Evolutionary conservation across 148 eudicot genomes (phyloP).

Genomic region (Rhododendron henanense): DNA sequence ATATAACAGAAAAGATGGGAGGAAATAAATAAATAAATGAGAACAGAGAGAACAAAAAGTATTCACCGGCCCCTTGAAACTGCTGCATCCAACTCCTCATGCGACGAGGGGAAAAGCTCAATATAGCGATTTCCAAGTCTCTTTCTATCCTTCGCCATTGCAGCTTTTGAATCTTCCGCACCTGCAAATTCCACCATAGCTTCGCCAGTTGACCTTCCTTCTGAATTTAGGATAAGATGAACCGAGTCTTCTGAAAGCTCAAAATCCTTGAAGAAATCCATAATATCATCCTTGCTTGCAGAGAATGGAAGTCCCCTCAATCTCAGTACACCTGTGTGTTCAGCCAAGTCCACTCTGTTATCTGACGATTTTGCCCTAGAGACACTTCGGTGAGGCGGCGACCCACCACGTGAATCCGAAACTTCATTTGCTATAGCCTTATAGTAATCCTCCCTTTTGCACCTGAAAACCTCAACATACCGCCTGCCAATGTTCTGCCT

Average conservation of each 20-base stretch:
- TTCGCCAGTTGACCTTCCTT: slow-evolving; percentile 89
- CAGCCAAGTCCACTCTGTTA: slow-evolving; percentile 46
- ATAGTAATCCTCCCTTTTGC: slow-evolving; percentile 82
- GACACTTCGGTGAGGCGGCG: slow-evolving; percentile 49
- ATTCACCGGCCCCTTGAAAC: slow-evolving; percentile 46
- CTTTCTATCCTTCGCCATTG: slow-evolving; percentile 87
- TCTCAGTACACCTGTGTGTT: slow-evolving; percentile 54
- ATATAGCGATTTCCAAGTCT: slow-evolving; percentile 93
- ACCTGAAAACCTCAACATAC: slow-evolving; percentile 87
- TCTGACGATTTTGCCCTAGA: slow-evolving; percentile 40
- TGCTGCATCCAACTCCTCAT: slow-evolving; percentile 69
- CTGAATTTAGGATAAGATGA: slow-evolving; percentile 51
- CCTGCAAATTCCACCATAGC: slow-evolving; percentile 79
- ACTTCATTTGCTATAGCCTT: slow-evolving; percentile 82
- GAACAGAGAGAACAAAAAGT: slow-evolving; percentile 5
- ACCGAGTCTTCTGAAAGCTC: slow-evolving; percentile 59
- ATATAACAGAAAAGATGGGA: neutral
- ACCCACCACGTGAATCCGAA: slow-evolving; percentile 57
- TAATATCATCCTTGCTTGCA: slow-evolving; percentile 82
- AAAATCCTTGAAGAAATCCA: slow-evolving; percentile 75
- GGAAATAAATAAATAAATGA: neutral
- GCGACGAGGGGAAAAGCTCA: slow-evolving; percentile 79
- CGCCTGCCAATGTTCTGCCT: slow-evolving; percentile 91
- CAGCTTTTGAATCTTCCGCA: slow-evolving; percentile 75
- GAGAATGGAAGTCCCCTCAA: slow-evolving; percentile 97